Evolutionary conservation across 1,139 yeast genomes (phyloP), one percentile per base, ranked within the genome.

Genomic region (Casaregolazyma lundiana): DNA sequence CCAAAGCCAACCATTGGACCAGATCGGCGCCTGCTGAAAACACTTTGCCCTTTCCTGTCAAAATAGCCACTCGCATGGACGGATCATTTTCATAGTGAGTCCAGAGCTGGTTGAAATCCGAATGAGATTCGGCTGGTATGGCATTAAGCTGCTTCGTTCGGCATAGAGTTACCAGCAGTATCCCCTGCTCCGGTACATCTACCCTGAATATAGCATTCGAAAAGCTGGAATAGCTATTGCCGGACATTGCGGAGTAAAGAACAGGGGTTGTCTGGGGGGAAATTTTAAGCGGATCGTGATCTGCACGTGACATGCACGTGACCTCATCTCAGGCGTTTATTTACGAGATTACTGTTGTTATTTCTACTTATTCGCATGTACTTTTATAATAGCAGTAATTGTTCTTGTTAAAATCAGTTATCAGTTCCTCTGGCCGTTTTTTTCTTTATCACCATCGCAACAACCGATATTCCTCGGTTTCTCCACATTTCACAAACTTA

Each of bases 1-100:
- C 24, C 4, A 30, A 26, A 8, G 32, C 51, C 38, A 47, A 48
- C 60, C 59, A 58, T 41, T 56, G 63, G 46, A 56, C 58, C 41
- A 63, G 50, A 46, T 63, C 66, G 2, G 66, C 66, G 2, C 67
- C 67, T 2, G 66, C 64, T 29, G 62, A 57, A 46, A 63, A 63
- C 16, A 59, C 52, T 20, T 50, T 51, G 17, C 67, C 67, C 4
- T 48, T 45, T 24, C 67, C 67, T 11, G 66, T 63, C 34, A 63
- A 39, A 47, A 63, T 60, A 35, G 63, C 63, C 9, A 56, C 63
- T 3, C 60, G 54, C 22, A 62, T 46, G 7, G 38, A 38, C 4
- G 53, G 55, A 21, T 59, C 59, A 6, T 45, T 38, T 43, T 63
- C 66, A 43, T 64, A 68, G 36, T 64, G 60, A 30, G 53, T 50